Base-by-base conservation (phyloP, 2,329 filamentous ascomycete genomes). In the Raffaelea deltoideospora region DNA sequence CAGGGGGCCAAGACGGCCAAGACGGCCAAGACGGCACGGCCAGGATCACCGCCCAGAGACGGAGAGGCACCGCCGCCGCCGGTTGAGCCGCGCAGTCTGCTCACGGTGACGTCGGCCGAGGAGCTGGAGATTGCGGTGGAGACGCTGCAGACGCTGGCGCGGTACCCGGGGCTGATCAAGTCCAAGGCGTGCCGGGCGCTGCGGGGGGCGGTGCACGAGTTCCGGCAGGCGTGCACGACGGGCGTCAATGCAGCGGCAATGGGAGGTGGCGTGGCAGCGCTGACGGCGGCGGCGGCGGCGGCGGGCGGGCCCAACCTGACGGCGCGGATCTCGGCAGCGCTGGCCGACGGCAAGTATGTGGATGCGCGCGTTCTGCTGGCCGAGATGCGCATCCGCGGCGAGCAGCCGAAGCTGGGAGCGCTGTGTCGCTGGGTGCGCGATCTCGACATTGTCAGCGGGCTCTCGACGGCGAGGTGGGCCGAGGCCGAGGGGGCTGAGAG, bases 351-450 rank as follows among this genome's bases (percentile, higher is more conserved):
- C 34, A 72, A 74, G 48, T 78, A 75, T 44, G 63, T 61, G 10
- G 76, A 81, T n/a, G 75, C 76, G 5, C 65, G 65, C 35, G 65
- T 82, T 14, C 50, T 80, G 13, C 64, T 83, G 1, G 69, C 76
- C 1, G 77, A 82, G 56, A 82, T 82, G 77, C 64, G 68, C 22
- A 72, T 82, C 15, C 61, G 76, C n/a, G 59, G 63, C 3, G 66
- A 81, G 42, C 65, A 69, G 15, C 77, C 77, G 0, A 79, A 79
- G 45, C 56, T 82, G 0, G 78, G 78, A 17, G 75, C 77, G 2
- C 54, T 82, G 8, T 81, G 76, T 51, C 70, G 78, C 39, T 83
- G 78, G 78, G 77, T 82, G 5, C 67, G 78, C 39, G 76, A 80
- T 48, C 58, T 82, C 20, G 77, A 82, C 47, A 70, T 80, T 19